These are phyloP conservation scores for Elsinoe arachidis DNA, from an alignment of 2,329 filamentous ascomycete species.

Conservation along the genomic window DNA sequence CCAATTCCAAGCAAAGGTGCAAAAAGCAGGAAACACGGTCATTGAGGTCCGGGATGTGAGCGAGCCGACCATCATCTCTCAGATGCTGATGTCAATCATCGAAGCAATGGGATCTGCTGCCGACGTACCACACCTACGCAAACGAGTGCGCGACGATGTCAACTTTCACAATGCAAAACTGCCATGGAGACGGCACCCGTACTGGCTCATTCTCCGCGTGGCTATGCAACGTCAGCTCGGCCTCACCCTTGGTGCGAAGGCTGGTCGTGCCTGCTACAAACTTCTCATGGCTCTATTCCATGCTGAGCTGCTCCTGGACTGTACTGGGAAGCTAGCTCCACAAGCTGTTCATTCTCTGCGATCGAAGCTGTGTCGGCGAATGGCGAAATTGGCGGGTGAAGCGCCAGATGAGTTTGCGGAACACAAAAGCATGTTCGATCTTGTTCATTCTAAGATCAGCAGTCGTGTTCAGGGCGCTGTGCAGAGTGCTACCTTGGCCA, in stretches of 20 bases:
- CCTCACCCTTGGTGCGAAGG: background rate
- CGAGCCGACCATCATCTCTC: conserved; percentile 49
- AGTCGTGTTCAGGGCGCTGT: background rate
- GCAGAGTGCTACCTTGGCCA: background rate
- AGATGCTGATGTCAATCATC: conserved; percentile 53
- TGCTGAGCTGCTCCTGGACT: conserved; percentile 32
- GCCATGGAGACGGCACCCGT: conserved; percentile 55
- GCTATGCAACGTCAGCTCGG: conserved; percentile 44
- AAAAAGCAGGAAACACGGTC: conserved; percentile 43
- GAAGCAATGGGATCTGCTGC: conserved; percentile 42
- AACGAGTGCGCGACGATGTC: conserved; percentile 54
- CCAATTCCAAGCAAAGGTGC: conserved; percentile 18
- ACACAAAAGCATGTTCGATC: background rate
- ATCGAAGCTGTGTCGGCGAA: conserved; percentile 21
- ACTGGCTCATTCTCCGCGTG: conserved; percentile 56
- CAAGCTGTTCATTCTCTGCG: conserved; percentile 19
- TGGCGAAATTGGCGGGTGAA: conserved; percentile 18
- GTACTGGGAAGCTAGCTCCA: background rate
- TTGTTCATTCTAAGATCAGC: background rate
- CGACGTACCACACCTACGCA: conserved; percentile 37
- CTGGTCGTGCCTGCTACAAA: conserved; percentile 27
- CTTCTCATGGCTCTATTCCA: conserved; percentile 39
- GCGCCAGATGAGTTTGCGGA: background rate
- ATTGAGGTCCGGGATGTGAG: conserved; percentile 51
- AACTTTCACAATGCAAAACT: conserved; percentile 24